These are phyloP conservation scores for Rhodotorula diobovata DNA, from an alignment of 768 basidiomycete species.

Conservation along the genomic window DNA sequence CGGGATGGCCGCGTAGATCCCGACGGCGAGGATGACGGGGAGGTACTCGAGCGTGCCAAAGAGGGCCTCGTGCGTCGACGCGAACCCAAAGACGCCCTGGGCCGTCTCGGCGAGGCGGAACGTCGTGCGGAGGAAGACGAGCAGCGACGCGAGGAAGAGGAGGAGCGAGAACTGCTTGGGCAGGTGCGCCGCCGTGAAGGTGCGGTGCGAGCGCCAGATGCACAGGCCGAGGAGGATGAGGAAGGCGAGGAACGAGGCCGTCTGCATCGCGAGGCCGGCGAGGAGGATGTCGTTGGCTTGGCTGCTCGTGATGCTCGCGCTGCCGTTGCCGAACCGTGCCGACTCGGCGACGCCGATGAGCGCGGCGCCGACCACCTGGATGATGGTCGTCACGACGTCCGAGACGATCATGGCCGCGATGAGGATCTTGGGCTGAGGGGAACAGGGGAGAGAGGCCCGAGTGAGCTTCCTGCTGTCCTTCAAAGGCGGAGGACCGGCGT, in stretches of 20 bases:
- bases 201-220: conserved; percentile 38
- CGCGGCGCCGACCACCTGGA: conserved; percentile 48
- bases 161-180: conserved; percentile 42
- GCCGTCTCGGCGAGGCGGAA: conserved; percentile 49
- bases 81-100: conserved; percentile 32
- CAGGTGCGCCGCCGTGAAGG: conserved; percentile 21
- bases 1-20: conserved; percentile 10
- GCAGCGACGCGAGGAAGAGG: conserved; percentile 40
- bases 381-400: conserved; percentile 45
- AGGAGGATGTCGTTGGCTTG: conserved; percentile 48
- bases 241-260: conserved; percentile 46
- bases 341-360: conserved; percentile 47
- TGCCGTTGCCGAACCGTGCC: conserved; percentile 16
- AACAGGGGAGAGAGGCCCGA: neutral
- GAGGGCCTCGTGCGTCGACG: conserved; percentile 9
- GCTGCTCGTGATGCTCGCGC: conserved; percentile 37
- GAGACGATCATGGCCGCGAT: conserved; percentile 43
- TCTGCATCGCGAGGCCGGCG: conserved; percentile 41
- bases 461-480: neutral
- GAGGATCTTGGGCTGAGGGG: conserved; percentile 38
- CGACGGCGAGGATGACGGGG: conserved; percentile 32
- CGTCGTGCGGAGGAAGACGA: conserved; percentile 46
- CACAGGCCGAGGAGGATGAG: conserved; percentile 42
- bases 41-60: conserved; percentile 30
- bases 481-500: no score